Evolutionary conservation across 495 filamentous ascomycete genomes (phyloP).

Genomic region (Hyaloscypha variabilis): DNA sequence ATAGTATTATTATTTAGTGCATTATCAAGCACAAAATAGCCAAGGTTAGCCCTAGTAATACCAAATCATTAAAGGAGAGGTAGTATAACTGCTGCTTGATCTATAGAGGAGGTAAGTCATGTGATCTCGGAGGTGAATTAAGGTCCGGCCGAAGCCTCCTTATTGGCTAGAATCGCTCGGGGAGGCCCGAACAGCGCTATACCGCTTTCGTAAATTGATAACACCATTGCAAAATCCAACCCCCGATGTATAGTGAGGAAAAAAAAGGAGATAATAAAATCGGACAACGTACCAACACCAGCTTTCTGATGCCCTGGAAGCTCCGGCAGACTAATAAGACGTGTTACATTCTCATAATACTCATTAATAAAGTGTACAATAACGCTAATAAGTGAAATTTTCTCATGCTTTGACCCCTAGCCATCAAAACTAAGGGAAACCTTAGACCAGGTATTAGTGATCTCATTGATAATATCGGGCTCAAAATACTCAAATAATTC

Average conservation of each 20-base stretch:
- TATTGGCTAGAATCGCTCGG: no score
- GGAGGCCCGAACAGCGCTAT: no score
- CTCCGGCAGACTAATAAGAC: not conserved
- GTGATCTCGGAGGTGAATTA: no score
- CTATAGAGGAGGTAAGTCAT: not conserved
- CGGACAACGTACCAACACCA: not conserved
- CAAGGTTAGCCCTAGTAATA: conserved; percentile 2
- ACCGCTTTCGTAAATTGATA: not conserved
- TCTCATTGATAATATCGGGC: not conserved
- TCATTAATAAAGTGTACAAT: not conserved
- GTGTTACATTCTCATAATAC: not conserved
- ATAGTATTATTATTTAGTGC: conserved; percentile 1
- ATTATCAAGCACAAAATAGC: conserved; percentile 4
- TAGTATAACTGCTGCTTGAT: not conserved
- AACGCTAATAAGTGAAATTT: not conserved
- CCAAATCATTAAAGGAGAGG: not conserved
- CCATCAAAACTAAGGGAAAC: not conserved
- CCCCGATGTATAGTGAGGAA: no score
- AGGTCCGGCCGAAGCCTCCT: no score
- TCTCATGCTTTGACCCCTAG: not conserved
- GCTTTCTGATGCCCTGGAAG: not conserved
- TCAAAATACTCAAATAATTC: not conserved
- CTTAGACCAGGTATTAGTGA: not conserved
- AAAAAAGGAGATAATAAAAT: not conserved
- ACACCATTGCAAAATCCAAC: not conserved